Base-by-base conservation (phyloP, 768 basidiomycete genomes). In the Gelatoporia subvermispora region DNA sequence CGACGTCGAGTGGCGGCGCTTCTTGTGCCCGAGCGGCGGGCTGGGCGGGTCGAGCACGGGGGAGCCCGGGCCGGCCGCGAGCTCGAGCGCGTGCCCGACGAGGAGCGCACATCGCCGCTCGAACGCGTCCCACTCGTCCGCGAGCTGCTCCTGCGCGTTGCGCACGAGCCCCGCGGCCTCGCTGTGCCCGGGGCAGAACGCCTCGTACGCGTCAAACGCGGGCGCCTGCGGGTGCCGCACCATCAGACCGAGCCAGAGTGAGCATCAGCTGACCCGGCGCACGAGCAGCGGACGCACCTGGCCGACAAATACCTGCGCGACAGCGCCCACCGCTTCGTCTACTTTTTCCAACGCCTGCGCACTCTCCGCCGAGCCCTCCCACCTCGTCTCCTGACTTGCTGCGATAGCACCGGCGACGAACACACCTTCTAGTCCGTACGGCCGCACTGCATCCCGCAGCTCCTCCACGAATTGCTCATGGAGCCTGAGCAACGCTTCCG, bases 101-200 rank as follows among this genome's bases (percentile, higher is more conserved):
- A 82, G 71, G 5, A 53, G 45, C 28, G 57, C 78, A 59, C 92
- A 96, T 13, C 78, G 81, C 40, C 82, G 79, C 60, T 97, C 94
- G 58, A 85, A 96, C 8, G 77, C 73, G 18, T 87, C 85, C 85
- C 93, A 94, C 61, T 94, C 91, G 0, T 72, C 50, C 1, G 82
- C 74, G 53, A 81, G 74, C 45, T 81, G 81, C 31, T 78, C 72
- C 35, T 81, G 78, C 17, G 83, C 74, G 43, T 76, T 78, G 50
- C 85, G 81, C 0, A 95, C 72, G 20, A 91, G 64, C 52, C 87
- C 81, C 48, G 87, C 71, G 0, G 93, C 93, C 56, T 88, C 85
- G 43, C 81, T 78, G 60, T 97, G 94, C 0, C 84, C 84, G 0
- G 90, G 80, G 61, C 95, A 98, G 60, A 93, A 97, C 11, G 76